Conservation (phyloP, 352 stramenopile genomes). For the Globisporangium cederbergense region DNA sequence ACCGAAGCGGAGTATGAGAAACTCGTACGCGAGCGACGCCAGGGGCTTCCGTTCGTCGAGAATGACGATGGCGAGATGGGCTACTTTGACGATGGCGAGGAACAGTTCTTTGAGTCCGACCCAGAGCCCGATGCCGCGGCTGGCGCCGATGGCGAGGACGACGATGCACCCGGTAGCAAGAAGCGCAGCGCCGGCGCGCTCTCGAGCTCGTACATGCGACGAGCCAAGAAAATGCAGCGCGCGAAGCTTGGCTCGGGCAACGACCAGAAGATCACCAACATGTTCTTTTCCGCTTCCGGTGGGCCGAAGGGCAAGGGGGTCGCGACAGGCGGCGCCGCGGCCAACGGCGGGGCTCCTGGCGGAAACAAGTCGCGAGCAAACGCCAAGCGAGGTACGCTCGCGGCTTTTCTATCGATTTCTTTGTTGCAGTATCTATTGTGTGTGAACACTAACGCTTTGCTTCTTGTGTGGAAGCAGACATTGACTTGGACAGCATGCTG, state of each 20-base stretch:
- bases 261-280: constrained; percentile 88
- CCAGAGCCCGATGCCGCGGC: constrained; percentile 41
- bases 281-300: constrained; percentile 75
- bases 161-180: constrained; percentile 37
- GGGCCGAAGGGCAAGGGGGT: constrained; percentile 32
- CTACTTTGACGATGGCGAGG: constrained; percentile 87
- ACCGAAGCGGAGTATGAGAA: constrained; percentile 85
- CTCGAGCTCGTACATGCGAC: constrained; percentile 68
- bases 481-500: constrained; percentile 85
- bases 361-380: constrained; percentile 14
- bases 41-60: constrained; percentile 71
- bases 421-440: not conserved
- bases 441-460: not conserved
- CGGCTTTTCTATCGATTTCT: not conserved
- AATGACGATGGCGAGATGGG: constrained; percentile 85
- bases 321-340: constrained; percentile 6
- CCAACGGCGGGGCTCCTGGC: constrained; percentile 21
- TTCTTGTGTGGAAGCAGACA: constrained; percentile 35
- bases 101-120: constrained; percentile 88
- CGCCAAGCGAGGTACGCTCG: constrained; percentile 41
- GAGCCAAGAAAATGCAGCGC: constrained; percentile 82
- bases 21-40: constrained; percentile 73
- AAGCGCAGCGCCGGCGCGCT: constrained; percentile 76
- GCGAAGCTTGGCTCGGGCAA: constrained; percentile 68
- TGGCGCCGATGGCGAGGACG: constrained; percentile 33